These are phyloP conservation scores for Chaetomiaceae sp. DNA, from an alignment of 2,329 filamentous ascomycete species.

Conservation along the genomic window DNA sequence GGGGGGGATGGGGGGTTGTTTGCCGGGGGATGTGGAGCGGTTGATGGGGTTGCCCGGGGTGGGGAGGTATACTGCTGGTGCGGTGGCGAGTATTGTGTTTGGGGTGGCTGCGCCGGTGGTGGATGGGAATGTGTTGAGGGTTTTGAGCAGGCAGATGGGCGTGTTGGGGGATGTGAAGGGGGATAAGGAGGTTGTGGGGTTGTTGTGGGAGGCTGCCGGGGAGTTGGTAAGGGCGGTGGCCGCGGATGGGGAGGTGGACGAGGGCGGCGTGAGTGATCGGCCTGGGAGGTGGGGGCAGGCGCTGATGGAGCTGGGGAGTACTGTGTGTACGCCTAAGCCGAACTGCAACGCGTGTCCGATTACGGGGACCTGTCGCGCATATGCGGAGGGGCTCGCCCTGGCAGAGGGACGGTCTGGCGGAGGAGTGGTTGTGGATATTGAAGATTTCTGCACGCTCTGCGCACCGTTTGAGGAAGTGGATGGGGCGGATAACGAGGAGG, in stretches of 20 bases:
- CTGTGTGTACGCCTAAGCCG: slow-evolving; percentile 55
- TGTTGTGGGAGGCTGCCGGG: slow-evolving; percentile 55
- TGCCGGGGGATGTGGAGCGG: slow-evolving; percentile 44
- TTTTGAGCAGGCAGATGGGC: slow-evolving; percentile 56
- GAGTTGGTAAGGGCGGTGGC: slow-evolving; percentile 50
- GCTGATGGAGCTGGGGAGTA: slow-evolving; percentile 62
- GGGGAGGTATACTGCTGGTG: slow-evolving; percentile 58
- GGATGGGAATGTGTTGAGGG: slow-evolving; percentile 58
- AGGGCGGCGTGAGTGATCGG: slow-evolving; percentile 37
- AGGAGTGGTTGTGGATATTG: slow-evolving; percentile 38
- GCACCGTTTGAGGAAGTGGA: slow-evolving; percentile 39
- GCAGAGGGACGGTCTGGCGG: slow-evolving; percentile 19
- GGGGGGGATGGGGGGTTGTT: slow-evolving; percentile 39
- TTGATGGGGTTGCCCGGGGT: slow-evolving; percentile 54
- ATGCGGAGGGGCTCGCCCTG: slow-evolving; percentile 40
- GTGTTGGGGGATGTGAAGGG: slow-evolving; percentile 53
- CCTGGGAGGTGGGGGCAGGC: slow-evolving; percentile 61
- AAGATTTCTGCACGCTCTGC: slow-evolving; percentile 47
- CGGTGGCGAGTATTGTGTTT: slow-evolving; percentile 59
- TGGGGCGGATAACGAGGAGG: slow-evolving; percentile 17
- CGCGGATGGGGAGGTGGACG: slow-evolving; percentile 28
- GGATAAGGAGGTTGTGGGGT: slow-evolving; percentile 47
- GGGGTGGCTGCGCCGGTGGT: slow-evolving; percentile 56
- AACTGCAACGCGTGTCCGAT: slow-evolving; percentile 50
- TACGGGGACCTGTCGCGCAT: slow-evolving; percentile 46